A percentile compares a stretch with the other conserved stretches of the same genome.
These are phyloP conservation scores for Paramyrothecium sp. DNA, from an alignment of 2,329 filamentous ascomycete genomes.

Conservation along the genomic window DNA sequence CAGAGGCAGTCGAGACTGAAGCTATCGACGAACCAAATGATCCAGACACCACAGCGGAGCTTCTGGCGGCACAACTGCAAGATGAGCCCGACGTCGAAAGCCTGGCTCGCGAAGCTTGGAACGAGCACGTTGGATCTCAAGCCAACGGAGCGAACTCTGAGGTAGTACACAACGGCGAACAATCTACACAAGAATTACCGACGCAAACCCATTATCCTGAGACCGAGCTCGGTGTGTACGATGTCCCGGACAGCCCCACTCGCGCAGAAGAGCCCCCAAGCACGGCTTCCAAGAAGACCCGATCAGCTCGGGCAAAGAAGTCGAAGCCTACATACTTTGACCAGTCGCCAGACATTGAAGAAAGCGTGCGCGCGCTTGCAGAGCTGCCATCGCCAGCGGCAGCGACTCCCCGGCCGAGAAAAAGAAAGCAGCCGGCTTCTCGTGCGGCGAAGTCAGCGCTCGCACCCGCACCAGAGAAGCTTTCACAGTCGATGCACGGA, in stretches of 20 bases:
- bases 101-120: slow-evolving; percentile 32
- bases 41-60: not conserved
- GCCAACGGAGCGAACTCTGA: not conserved
- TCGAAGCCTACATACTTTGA: slow-evolving; percentile 47
- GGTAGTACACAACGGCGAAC: not conserved
- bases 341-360: slow-evolving; percentile 20
- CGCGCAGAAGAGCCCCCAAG: slow-evolving; percentile 16
- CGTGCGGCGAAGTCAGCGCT: slow-evolving; percentile 18
- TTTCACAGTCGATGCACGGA: slow-evolving; percentile 18
- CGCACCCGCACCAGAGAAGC: slow-evolving; percentile 11
- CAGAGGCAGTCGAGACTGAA: slow-evolving; percentile 5
- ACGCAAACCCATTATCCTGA: slow-evolving; percentile 15
- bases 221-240: slow-evolving; percentile 17
- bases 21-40: slow-evolving; percentile 6
- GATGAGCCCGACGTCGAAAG: slow-evolving; percentile 23
- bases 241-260: slow-evolving; percentile 20
- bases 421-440: slow-evolving; percentile 24
- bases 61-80: not conserved
- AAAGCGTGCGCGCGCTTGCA: slow-evolving; percentile 11
- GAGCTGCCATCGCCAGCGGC: slow-evolving; percentile 32
- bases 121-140: slow-evolving; percentile 28
- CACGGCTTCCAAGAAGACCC: slow-evolving; percentile 19
- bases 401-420: slow-evolving; percentile 25
- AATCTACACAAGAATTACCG: slow-evolving; percentile 11
- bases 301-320: slow-evolving; percentile 42